phyloP scores from a whole-genome alignment of 148 eudicot species.

The Chenopodium berlandieri region DNA sequence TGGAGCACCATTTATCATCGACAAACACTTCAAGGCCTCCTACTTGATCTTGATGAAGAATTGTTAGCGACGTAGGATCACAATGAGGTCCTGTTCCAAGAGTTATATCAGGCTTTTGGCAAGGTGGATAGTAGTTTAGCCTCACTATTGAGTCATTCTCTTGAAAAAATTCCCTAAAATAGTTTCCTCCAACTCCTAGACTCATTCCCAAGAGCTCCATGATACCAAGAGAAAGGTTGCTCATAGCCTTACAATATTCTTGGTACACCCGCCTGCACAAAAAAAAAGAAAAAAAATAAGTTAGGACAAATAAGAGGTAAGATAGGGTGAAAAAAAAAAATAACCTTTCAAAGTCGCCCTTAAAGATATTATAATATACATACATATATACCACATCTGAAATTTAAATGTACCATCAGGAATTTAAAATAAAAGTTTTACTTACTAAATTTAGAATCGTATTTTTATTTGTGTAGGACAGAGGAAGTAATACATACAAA shows the following conservation, averaged over 20 bases:
- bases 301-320: not conserved
- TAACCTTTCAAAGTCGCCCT: not conserved
- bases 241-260: slow-evolving; percentile 57
- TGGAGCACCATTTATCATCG: slow-evolving; percentile 52
- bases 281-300: no score
- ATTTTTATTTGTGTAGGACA: not conserved
- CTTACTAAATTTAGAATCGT: not conserved
- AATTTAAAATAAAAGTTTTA: no score
- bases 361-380: no score
- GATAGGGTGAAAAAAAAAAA: not conserved
- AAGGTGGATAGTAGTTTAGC: slow-evolving; percentile 59
- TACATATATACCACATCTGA: no score
- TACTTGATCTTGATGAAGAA: slow-evolving; percentile 61
- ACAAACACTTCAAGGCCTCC: slow-evolving; percentile 61
- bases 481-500: not conserved
- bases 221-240: slow-evolving; percentile 46
- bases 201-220: slow-evolving; percentile 61
- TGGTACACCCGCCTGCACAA: slow-evolving; percentile 44
- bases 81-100: slow-evolving; percentile 80
- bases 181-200: slow-evolving; percentile 43
- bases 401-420: no score
- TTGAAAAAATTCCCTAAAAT: slow-evolving; percentile 50
- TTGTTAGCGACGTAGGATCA: slow-evolving; percentile 65
- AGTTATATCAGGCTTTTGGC: slow-evolving; percentile 48
- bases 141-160: slow-evolving; percentile 58